Conservation (phyloP, 805 yeast genomes). For the Hanseniaspora vineae region DNA sequence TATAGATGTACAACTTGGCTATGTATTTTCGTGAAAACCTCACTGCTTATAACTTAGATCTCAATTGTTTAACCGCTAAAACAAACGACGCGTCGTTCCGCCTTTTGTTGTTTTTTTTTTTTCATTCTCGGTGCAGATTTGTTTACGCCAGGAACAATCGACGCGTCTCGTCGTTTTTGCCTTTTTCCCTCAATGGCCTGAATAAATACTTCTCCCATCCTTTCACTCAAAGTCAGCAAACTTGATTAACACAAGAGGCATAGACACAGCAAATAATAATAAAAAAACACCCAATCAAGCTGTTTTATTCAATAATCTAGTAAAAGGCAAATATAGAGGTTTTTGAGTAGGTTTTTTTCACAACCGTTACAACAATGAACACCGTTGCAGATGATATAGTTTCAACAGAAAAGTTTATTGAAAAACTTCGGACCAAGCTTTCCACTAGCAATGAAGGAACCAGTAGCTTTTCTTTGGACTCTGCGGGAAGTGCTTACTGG, state of each 20-base stretch:
- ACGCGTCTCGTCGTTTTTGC: not conserved
- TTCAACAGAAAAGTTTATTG: not conserved
- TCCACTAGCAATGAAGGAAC: not conserved
- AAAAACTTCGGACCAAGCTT: not conserved
- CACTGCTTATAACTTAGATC: too few species aligned
- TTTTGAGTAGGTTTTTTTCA: not conserved
- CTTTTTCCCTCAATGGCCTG: not conserved
- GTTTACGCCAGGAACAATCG: not conserved
- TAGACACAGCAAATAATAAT: too few species aligned
- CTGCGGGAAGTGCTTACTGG: not conserved
- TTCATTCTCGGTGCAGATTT: not conserved
- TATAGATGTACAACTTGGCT: not conserved
- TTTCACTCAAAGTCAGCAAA: too few species aligned
- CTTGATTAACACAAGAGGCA: too few species aligned
- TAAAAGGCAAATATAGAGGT: too few species aligned
- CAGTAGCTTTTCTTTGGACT: not conserved
- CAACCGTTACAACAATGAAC: not conserved
- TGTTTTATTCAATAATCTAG: too few species aligned
- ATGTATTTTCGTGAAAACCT: too few species aligned
- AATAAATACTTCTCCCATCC: not conserved
- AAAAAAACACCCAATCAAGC: too few species aligned
- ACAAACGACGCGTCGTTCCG: not conserved
- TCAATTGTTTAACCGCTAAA: too few species aligned
- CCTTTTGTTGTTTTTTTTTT: not conserved
- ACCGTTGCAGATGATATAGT: not conserved